Conservation (phyloP, 768 basidiomycete species). For the Xerocomellus amylosporus region DNA sequence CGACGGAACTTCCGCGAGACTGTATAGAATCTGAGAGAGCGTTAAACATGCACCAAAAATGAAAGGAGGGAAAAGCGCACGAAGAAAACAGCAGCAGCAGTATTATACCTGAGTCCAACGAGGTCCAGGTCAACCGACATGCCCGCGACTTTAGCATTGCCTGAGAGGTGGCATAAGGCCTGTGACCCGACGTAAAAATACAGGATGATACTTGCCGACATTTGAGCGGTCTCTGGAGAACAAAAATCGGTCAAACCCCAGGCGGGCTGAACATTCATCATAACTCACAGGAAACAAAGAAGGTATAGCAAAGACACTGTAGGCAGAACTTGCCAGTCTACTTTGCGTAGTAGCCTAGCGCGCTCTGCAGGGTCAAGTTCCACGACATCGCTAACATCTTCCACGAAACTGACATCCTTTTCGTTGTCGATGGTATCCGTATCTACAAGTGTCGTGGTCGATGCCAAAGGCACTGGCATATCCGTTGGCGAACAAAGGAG, state of each 20-base stretch:
- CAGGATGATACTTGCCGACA: conserved; percentile 33
- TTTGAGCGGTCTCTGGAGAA: conserved; percentile 42
- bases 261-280: neutral
- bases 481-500: neutral
- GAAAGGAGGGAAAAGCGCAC: conserved; percentile 10
- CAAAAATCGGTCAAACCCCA: neutral
- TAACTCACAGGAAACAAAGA: conserved; percentile 45
- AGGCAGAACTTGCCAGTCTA: conserved; percentile 45
- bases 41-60: neutral
- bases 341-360: conserved; percentile 36
- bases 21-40: conserved; percentile 32
- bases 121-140: conserved; percentile 40
- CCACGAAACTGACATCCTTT: conserved; percentile 1
- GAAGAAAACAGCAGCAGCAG: conserved; percentile 40
- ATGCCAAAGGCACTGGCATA: conserved; percentile 17
- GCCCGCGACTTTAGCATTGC: conserved; percentile 45
- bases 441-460: conserved; percentile 5
- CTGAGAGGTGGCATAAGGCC: conserved; percentile 19
- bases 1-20: conserved; percentile 38
- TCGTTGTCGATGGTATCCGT: conserved; percentile 6
- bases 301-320: conserved; percentile 45
- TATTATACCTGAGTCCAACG: conserved; percentile 35
- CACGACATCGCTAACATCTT: neutral
- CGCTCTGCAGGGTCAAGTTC: conserved; percentile 20
- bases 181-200: neutral